A percentile compares a stretch with the other conserved stretches of the same genome.
These are phyloP conservation scores for Xylaria sp. DNA, from an alignment of 2,329 filamentous ascomycete genomes.

Conservation along the genomic window DNA sequence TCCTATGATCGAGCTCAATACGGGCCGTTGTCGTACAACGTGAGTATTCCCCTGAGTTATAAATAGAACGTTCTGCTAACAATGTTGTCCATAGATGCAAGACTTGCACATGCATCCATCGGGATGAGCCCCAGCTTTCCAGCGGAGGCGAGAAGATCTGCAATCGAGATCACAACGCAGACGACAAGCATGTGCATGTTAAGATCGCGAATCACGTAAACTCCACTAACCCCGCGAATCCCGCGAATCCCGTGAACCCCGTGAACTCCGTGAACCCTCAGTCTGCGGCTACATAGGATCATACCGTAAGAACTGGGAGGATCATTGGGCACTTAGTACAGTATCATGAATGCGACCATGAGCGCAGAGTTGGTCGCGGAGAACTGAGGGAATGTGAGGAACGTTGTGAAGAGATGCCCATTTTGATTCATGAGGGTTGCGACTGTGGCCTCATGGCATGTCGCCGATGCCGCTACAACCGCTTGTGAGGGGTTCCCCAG, in stretches of 20 bases:
- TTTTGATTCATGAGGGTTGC: constrained; percentile 59
- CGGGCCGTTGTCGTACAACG: constrained; percentile 68
- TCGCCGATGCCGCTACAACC: constrained; percentile 58
- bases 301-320: neutral
- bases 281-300: neutral
- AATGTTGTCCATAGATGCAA: constrained; percentile 29
- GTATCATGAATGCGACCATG: constrained; percentile 39
- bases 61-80: constrained; percentile 6
- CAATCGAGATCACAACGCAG: constrained; percentile 6
- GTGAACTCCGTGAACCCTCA: neutral
- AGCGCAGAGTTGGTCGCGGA: constrained; percentile 40
- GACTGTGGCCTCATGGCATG: constrained; percentile 59
- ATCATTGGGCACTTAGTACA: constrained; percentile 31
- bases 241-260: neutral
- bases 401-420: constrained; percentile 45
- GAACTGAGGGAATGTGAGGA: constrained; percentile 40
- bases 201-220: neutral
- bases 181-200: neutral
- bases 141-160: constrained; percentile 23
- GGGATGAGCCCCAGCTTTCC: constrained; percentile 31
- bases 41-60: constrained; percentile 50
- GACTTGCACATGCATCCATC: constrained; percentile 52
- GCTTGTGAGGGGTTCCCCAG: constrained; percentile 46
- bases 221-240: neutral
- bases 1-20: constrained; percentile 59